phyloP scores from a whole-genome alignment of 805 yeast species.

The Myxozyma udenii region DNA sequence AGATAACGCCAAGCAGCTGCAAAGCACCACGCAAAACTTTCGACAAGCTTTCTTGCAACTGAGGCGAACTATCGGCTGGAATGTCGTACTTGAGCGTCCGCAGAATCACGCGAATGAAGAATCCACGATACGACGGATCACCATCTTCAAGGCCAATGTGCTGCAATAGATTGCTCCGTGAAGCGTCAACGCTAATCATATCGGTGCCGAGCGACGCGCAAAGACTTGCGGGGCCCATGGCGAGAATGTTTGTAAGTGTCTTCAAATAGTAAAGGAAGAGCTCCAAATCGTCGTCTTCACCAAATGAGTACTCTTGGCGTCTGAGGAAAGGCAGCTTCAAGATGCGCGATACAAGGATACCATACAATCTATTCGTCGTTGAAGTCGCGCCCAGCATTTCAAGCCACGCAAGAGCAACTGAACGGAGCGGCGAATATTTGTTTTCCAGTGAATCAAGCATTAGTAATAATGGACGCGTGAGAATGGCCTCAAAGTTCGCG shows the following conservation, averaged over 20 bases:
- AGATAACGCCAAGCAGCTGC: constrained; percentile 26
- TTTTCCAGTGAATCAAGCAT: constrained; percentile 61
- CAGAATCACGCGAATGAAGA: constrained; percentile 27
- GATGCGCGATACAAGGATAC: constrained; percentile 56
- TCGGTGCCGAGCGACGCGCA: constrained; percentile 55
- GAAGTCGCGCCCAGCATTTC: constrained; percentile 30
- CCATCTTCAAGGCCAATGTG: constrained; percentile 30
- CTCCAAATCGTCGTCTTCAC: constrained; percentile 56
- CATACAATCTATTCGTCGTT: constrained; percentile 54
- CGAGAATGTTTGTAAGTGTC: constrained; percentile 52
- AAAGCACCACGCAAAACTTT: constrained; percentile 28
- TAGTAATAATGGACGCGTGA: constrained; percentile 63
- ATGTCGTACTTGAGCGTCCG: constrained; percentile 27
- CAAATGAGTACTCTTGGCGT: constrained; percentile 35
- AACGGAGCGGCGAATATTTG: constrained; percentile 41
- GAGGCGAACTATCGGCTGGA: constrained; percentile 26
- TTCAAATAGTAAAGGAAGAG: constrained; percentile 61
- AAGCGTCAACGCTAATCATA: constrained; percentile 41
- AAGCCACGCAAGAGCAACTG: constrained; percentile 28
- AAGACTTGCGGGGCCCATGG: constrained; percentile 43
- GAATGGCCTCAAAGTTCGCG: constrained; percentile 43
- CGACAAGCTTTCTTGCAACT: constrained; percentile 25
- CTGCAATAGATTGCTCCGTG: constrained; percentile 27
- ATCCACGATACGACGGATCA: constrained; percentile 29
- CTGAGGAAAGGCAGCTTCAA: constrained; percentile 42